A percentile compares a stretch with the other conserved stretches of the same genome.
Evolutionary conservation across 2,329 filamentous ascomycete species (phyloP).

Genomic region (Colletotrichum cordylinicola): DNA sequence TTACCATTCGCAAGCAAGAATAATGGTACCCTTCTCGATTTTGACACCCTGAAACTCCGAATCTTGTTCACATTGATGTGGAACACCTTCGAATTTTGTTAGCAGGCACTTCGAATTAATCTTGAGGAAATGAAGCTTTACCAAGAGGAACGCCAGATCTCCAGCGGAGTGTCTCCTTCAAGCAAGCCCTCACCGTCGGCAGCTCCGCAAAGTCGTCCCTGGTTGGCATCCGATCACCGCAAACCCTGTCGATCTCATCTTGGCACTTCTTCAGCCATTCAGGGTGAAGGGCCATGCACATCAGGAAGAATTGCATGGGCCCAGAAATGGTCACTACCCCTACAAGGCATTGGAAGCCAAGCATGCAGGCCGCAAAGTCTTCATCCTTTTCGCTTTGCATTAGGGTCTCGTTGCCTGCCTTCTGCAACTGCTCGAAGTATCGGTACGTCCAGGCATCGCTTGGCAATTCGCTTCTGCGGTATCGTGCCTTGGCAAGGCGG

Average conservation of each 20-base stretch:
- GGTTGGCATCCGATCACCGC: conserved; percentile 57
- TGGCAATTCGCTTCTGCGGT: conserved; percentile 44
- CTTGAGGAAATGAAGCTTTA: conserved; percentile 24
- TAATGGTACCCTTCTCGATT: conserved; percentile 53
- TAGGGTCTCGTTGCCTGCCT: conserved; percentile 42
- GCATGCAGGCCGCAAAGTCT: conserved; percentile 54
- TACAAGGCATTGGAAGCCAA: conserved; percentile 57
- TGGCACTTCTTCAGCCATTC: conserved; percentile 59
- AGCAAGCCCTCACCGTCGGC: conserved; percentile 58
- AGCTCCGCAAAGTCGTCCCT: conserved; percentile 54
- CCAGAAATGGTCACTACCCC: conserved; percentile 56
- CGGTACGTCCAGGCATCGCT: conserved; percentile 52
- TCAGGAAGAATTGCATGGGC: conserved; percentile 56
- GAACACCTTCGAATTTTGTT: conserved; percentile 40
- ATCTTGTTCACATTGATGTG: conserved; percentile 53
- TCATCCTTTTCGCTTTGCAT: conserved; percentile 49
- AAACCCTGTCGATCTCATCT: conserved; percentile 62
- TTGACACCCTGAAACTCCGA: conserved; percentile 51
- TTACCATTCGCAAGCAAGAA: conserved; percentile 57
- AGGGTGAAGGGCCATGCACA: conserved; percentile 58
- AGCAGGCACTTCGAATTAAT: not conserved
- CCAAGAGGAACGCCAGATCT: conserved; percentile 59
- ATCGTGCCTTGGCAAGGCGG: conserved; percentile 45
- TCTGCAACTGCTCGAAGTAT: conserved; percentile 50
- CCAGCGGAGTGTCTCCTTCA: conserved; percentile 66